These are phyloP conservation scores for Verticillium longisporum DNA, from an alignment of 2,329 filamentous ascomycete species.

Conservation along the genomic window DNA sequence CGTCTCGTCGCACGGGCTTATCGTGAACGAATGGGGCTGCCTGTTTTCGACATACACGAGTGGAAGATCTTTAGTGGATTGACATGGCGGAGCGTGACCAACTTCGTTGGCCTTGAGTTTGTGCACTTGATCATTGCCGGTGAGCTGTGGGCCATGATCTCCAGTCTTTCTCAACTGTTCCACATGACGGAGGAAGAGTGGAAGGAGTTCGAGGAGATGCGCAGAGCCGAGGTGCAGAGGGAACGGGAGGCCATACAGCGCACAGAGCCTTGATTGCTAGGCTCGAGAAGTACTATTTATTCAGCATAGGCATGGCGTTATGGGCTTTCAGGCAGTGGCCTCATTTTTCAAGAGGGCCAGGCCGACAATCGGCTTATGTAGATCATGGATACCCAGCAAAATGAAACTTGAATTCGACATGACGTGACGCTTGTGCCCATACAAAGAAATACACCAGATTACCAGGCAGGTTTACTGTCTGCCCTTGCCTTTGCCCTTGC, in stretches of 20 bases:
- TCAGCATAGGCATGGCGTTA: neutral
- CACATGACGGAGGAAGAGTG: slow-evolving; percentile 37
- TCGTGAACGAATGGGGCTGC: slow-evolving; percentile 28
- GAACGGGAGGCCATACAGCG: neutral
- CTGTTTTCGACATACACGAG: slow-evolving; percentile 30
- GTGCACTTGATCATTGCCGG: slow-evolving; percentile 35
- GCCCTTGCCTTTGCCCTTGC: slow-evolving; percentile 8
- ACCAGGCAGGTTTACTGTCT: neutral
- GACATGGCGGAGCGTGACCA: slow-evolving; percentile 31
- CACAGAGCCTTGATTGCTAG: neutral
- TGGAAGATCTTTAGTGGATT: slow-evolving; percentile 28
- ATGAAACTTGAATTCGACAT: neutral
- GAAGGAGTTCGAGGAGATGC: slow-evolving; percentile 24
- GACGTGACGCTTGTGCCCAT: neutral
- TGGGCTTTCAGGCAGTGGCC: neutral
- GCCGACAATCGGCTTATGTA: neutral
- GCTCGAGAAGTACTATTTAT: neutral
- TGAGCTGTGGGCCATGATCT: slow-evolving; percentile 37
- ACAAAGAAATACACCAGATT: neutral
- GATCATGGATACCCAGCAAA: neutral
- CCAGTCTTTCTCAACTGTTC: slow-evolving; percentile 28
- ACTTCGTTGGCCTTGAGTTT: slow-evolving; percentile 39
- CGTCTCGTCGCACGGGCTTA: slow-evolving; percentile 37
- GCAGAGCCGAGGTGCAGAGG: slow-evolving; percentile 8
- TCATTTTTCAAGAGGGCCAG: neutral